A percentile compares a stretch with the other conserved stretches of the same genome.
These are phyloP conservation scores for Chamaecrista fasciculata DNA, from an alignment of 306 rosid species.

Conservation along the genomic window DNA sequence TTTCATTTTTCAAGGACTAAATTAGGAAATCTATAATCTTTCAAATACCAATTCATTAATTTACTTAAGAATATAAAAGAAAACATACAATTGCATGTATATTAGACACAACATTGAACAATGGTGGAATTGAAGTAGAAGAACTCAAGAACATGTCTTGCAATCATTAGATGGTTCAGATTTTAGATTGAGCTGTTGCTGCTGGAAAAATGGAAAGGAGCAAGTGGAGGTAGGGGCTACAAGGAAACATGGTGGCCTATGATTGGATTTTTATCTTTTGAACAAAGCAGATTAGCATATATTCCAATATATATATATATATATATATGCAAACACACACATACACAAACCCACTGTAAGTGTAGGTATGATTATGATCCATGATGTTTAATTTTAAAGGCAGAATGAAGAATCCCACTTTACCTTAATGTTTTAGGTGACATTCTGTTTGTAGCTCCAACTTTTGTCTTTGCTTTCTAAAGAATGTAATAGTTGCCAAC, in stretches of 20 bases:
- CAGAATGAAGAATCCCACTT: slow-evolving; percentile 51
- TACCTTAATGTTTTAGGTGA: slow-evolving; percentile 53
- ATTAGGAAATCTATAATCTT: no score
- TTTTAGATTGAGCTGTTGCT: neutral
- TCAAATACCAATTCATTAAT: no score
- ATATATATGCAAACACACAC: no score
- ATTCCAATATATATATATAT: slow-evolving; percentile 47
- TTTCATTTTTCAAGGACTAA: no score
- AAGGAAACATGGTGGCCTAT: neutral
- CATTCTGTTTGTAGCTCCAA: slow-evolving; percentile 66
- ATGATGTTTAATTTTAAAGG: slow-evolving; percentile 45
- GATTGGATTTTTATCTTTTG: slow-evolving; percentile 18
- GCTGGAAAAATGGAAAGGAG: no score
- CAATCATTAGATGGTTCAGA: neutral
- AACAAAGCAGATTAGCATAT: slow-evolving; percentile 52
- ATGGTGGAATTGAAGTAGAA: no score
- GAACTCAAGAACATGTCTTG: neutral
- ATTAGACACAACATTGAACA: no score
- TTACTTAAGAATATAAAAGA: no score
- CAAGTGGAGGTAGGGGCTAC: slow-evolving; percentile 13
- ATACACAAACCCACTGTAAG: no score
- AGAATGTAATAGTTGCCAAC: neutral
- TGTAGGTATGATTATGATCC: slow-evolving; percentile 19
- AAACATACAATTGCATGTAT: no score
- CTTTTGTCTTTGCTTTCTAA: slow-evolving; percentile 41